phyloP scores from a whole-genome alignment of 192 early-diverging fungal genomes.

The Geranomyces variabilis region DNA sequence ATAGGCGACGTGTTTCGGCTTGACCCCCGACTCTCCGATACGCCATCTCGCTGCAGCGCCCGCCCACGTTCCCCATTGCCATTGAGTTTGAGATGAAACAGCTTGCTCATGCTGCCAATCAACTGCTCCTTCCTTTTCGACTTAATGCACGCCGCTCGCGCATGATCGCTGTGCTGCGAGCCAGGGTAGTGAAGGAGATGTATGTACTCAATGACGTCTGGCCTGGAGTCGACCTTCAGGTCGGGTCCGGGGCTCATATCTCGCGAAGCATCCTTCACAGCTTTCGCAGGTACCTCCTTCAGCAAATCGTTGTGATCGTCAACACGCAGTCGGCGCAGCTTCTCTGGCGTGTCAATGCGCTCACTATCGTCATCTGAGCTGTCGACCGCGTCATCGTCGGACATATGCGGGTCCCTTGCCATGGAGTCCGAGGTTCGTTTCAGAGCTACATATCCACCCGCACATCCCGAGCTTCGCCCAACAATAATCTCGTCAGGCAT shows the following conservation, averaged over 20 bases:
- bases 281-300: not conserved
- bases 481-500: constrained; percentile 36
- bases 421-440: not conserved
- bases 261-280: constrained; percentile 1
- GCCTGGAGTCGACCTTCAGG: no score
- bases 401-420: not conserved
- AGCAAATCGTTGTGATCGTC: no score
- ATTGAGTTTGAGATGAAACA: constrained; percentile 26
- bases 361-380: constrained; percentile 10
- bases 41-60: not conserved
- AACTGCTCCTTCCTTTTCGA: constrained; percentile 24
- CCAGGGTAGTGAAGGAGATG: constrained; percentile 40
- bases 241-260: no score
- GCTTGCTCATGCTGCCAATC: constrained; percentile 17
- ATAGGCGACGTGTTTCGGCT: not conserved
- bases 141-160: not conserved
- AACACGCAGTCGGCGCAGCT: no score
- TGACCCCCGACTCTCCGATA: not conserved
- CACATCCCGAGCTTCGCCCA: constrained; percentile 5
- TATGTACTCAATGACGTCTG: constrained; percentile 13
- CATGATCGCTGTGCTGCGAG: constrained; percentile 38
- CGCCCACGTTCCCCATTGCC: constrained; percentile 3
- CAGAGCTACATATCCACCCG: constrained; percentile 9
- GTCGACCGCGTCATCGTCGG: not conserved
- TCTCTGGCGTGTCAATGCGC: no score